Evolutionary conservation across 257 asterid genomes (phyloP).

Genomic region (Scutellaria baicalensis): DNA sequence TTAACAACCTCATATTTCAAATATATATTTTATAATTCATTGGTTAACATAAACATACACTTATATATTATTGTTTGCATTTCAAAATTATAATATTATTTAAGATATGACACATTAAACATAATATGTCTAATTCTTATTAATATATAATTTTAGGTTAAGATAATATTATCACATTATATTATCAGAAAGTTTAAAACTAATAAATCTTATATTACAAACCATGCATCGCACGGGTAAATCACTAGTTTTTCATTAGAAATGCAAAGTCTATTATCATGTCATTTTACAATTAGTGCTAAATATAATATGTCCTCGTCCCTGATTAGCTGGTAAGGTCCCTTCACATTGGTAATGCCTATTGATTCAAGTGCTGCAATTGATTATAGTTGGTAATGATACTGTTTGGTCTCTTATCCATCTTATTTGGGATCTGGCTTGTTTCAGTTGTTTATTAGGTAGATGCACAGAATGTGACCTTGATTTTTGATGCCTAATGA

Average conservation of each 20-base stretch:
- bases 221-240: too few species aligned
- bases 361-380: neutral
- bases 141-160: neutral
- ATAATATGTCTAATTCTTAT: neutral
- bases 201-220: too few species aligned
- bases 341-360: neutral
- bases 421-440: neutral
- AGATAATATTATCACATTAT: too few species aligned
- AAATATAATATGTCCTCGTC: neutral
- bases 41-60: too few species aligned
- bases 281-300: neutral
- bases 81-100: too few species aligned
- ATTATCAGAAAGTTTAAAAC: too few species aligned
- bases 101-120: too few species aligned
- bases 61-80: too few species aligned
- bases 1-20: too few species aligned
- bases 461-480: neutral
- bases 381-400: neutral
- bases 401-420: neutral
- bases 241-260: neutral
- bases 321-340: neutral
- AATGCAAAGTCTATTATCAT: neutral
- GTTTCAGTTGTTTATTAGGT: neutral
- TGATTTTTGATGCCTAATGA: neutral
- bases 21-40: too few species aligned